phyloP scores from a whole-genome alignment of 2,329 filamentous ascomycete species.

The Colletotrichum agaves region DNA sequence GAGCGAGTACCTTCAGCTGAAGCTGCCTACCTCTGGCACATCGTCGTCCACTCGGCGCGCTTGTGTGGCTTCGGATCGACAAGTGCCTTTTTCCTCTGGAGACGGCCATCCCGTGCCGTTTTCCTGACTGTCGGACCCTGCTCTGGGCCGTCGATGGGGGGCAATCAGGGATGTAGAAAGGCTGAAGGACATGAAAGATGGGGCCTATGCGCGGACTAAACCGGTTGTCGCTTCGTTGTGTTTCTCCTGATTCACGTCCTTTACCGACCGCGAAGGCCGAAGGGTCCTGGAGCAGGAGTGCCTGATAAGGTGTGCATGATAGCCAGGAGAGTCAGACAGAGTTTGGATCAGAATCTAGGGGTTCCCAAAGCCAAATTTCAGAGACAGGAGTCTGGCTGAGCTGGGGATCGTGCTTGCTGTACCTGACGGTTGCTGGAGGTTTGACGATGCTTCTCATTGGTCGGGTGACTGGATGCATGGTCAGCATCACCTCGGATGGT shows the following conservation, averaged over 20 bases:
- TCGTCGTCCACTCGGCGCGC: not conserved
- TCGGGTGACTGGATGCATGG: not conserved
- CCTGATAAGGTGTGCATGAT: conserved; percentile 1
- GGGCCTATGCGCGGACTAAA: conserved; percentile 8
- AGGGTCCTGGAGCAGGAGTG: not conserved
- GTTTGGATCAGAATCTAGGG: not conserved
- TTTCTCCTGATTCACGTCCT: conserved; percentile 4
- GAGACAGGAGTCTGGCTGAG: not conserved
- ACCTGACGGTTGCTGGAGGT: not conserved
- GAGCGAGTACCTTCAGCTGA: not conserved
- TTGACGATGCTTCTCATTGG: not conserved
- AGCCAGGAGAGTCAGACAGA: conserved; percentile 11
- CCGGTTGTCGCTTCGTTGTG: conserved; percentile 9
- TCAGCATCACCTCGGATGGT: conserved; percentile 23
- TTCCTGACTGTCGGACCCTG: conserved; percentile 12
- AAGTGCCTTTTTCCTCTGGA: not conserved
- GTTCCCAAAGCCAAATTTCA: not conserved
- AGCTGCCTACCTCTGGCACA: conserved; percentile 4
- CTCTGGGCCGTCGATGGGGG: conserved; percentile 13
- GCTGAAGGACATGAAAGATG: conserved; percentile 6
- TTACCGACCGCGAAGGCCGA: conserved; percentile 23
- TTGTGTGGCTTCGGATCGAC: conserved; percentile 29
- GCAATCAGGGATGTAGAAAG: not conserved
- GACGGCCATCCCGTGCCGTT: conserved; percentile 10
- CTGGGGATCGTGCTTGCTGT: not conserved